Conservation (phyloP, 805 yeast genomes). For the Babjeviella inositovora region DNA sequence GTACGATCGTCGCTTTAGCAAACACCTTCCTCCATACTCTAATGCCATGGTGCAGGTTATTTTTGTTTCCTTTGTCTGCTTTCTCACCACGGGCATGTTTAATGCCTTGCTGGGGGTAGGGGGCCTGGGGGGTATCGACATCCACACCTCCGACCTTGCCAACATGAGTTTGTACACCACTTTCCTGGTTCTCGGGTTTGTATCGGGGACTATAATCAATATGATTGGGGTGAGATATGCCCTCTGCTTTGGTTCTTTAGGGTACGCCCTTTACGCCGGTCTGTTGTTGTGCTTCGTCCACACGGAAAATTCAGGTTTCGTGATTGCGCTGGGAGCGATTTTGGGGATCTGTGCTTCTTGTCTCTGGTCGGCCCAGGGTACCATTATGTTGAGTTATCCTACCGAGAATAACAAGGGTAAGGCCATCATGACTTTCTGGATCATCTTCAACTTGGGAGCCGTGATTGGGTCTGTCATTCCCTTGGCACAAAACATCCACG, state of each 20-base stretch:
- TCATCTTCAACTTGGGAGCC: conserved; percentile 44
- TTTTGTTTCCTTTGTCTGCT: conserved; percentile 21
- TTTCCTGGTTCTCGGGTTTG: conserved; percentile 40
- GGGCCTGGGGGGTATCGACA: conserved; percentile 22
- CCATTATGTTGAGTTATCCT: conserved; percentile 41
- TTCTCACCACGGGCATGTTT: conserved; percentile 30
- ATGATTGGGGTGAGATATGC: conserved; percentile 24
- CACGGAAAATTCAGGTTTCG: conserved; percentile 29
- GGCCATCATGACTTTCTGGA: conserved; percentile 40
- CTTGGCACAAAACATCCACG: conserved; percentile 31
- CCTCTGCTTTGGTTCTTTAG: conserved; percentile 34
- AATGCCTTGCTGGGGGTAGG: conserved; percentile 35
- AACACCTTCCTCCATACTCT: conserved; percentile 15
- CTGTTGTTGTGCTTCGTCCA: conserved; percentile 31
- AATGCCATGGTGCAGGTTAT: conserved; percentile 19
- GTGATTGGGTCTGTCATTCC: conserved; percentile 45
- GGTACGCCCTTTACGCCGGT: conserved; percentile 36
- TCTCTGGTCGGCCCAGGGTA: conserved; percentile 46
- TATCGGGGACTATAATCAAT: conserved; percentile 39
- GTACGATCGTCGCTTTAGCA: conserved; percentile 14
- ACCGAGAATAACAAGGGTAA: conserved; percentile 34
- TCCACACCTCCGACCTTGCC: conserved; percentile 25
- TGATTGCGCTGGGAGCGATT: conserved; percentile 38
- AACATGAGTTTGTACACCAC: conserved; percentile 35
- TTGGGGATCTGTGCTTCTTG: conserved; percentile 38